Evolutionary conservation across 768 basidiomycete genomes (phyloP).

Genomic region (Pleurotus ostreatus): DNA sequence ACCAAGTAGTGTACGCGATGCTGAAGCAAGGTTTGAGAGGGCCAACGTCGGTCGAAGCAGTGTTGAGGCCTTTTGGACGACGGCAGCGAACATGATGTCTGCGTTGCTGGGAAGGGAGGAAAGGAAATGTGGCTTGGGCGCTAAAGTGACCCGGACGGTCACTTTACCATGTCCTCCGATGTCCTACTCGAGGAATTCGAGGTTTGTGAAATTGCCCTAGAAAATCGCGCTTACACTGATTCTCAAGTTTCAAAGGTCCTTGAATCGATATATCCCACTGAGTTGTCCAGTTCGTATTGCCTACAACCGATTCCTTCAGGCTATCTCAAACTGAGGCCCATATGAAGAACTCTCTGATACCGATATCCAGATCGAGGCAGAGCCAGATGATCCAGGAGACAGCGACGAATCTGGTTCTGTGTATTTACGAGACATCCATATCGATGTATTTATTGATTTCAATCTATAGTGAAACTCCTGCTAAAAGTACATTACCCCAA

Average conservation of each 20-base stretch:
- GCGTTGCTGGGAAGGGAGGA: not conserved
- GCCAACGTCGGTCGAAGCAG: not conserved
- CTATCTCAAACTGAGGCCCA: constrained; percentile 39
- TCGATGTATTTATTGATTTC: constrained; percentile 11
- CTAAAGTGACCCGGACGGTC: not conserved
- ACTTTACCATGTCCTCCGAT: constrained; percentile 51
- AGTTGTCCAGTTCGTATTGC: constrained; percentile 77
- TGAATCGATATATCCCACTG: constrained; percentile 94
- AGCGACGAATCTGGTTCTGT: constrained; percentile 43
- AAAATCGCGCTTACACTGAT: constrained; percentile 11
- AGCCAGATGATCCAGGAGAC: constrained; percentile 76
- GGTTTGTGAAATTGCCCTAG: constrained; percentile 37
- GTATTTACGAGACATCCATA: constrained; percentile 9
- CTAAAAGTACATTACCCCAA: constrained; percentile 76
- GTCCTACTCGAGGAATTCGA: constrained; percentile 87
- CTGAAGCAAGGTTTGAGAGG: not conserved
- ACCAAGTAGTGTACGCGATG: not conserved
- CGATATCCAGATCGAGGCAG: constrained; percentile 78
- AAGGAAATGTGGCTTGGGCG: not conserved
- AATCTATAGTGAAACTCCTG: constrained; percentile 60
- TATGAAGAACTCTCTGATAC: constrained; percentile 79
- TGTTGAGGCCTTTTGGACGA: not conserved
- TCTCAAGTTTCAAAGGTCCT: constrained; percentile 56
- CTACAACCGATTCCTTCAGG: constrained; percentile 23
- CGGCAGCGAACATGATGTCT: not conserved